Evolutionary conservation across 2,329 filamentous ascomycete genomes (phyloP).

Genomic region (Aspergillus floridensis): DNA sequence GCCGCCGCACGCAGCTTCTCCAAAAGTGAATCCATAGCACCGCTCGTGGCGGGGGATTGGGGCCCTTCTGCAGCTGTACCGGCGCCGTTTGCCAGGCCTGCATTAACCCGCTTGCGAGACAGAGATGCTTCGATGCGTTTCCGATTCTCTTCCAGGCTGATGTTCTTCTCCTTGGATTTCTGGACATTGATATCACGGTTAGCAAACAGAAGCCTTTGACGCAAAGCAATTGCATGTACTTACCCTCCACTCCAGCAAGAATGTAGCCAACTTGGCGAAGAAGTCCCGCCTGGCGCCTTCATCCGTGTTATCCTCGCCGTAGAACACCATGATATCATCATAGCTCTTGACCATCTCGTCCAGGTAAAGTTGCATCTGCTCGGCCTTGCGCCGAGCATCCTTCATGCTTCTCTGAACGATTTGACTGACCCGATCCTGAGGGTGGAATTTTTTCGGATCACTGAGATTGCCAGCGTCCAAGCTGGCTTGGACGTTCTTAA

Average conservation of each 20-base stretch:
- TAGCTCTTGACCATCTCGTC: slow-evolving; percentile 90
- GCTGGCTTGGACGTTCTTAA: slow-evolving; percentile 88
- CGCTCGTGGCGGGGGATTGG: slow-evolving; percentile 69
- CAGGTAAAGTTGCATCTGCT: slow-evolving; percentile 89
- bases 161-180: slow-evolving; percentile 92
- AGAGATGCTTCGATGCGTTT: slow-evolving; percentile 86
- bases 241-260: slow-evolving; percentile 88
- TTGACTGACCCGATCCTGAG: slow-evolving; percentile 89
- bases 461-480: slow-evolving; percentile 92
- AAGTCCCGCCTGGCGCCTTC: slow-evolving; percentile 94
- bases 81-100: slow-evolving; percentile 65
- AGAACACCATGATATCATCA: slow-evolving; percentile 94
- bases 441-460: slow-evolving; percentile 96
- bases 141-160: slow-evolving; percentile 73
- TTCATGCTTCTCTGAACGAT: slow-evolving; percentile 94
- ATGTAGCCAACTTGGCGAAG: slow-evolving; percentile 87
- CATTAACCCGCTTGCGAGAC: slow-evolving; percentile 71
- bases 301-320: slow-evolving; percentile 88
- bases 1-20: slow-evolving; percentile 93
- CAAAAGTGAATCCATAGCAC: slow-evolving; percentile 92
- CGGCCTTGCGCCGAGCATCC: slow-evolving; percentile 89
- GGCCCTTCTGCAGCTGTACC: slow-evolving; percentile 47
- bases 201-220: slow-evolving; percentile 1
- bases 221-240: slow-evolving; percentile 25
- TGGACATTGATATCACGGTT: slow-evolving; percentile 27